A percentile compares a stretch with the other conserved stretches of the same genome.
Conservation (phyloP, 2,329 filamentous ascomycete species). For the Penicillium verrucosum region DNA sequence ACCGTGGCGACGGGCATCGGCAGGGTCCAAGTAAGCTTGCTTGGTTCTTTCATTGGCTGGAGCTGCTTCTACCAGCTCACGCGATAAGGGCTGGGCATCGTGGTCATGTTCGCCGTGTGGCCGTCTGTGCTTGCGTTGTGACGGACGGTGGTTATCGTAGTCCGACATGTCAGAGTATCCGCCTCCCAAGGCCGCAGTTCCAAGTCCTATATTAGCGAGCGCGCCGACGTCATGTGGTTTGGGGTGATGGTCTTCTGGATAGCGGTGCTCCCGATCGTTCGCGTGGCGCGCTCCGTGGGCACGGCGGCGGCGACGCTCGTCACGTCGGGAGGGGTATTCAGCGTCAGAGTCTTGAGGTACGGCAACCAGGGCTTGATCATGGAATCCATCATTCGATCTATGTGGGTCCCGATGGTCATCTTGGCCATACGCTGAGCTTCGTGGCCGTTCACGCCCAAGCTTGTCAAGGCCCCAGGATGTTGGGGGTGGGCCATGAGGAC, state of each 20-base stretch:
- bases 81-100: conserved; percentile 13
- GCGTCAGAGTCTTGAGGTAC: conserved; percentile 50
- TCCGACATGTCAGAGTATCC: conserved; percentile 37
- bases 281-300: conserved; percentile 25
- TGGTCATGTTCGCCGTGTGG: conserved; percentile 20
- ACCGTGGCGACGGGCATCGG: conserved; percentile 14
- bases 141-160: conserved; percentile 22
- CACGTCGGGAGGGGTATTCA: conserved; percentile 43
- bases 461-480: conserved; percentile 39
- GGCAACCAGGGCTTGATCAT: conserved; percentile 44
- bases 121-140: conserved; percentile 22
- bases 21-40: conserved; percentile 16
- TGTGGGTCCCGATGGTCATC: conserved; percentile 39
- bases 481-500: conserved; percentile 37
- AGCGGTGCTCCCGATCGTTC: conserved; percentile 14
- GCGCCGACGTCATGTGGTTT: conserved; percentile 16
- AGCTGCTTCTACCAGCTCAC: conserved; percentile 17
- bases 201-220: conserved; percentile 30
- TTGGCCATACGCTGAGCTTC: conserved; percentile 27
- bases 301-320: conserved; percentile 43
- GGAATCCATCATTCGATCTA: conserved; percentile 33
- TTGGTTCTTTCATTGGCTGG: conserved; percentile 1
- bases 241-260: conserved; percentile 22
- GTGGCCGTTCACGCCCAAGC: conserved; percentile 30
- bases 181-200: conserved; percentile 36